A percentile compares a stretch with the other conserved stretches of the same genome.
phyloP scores from a whole-genome alignment of 805 yeast species.

The Cyberlindnera sargentensis region DNA sequence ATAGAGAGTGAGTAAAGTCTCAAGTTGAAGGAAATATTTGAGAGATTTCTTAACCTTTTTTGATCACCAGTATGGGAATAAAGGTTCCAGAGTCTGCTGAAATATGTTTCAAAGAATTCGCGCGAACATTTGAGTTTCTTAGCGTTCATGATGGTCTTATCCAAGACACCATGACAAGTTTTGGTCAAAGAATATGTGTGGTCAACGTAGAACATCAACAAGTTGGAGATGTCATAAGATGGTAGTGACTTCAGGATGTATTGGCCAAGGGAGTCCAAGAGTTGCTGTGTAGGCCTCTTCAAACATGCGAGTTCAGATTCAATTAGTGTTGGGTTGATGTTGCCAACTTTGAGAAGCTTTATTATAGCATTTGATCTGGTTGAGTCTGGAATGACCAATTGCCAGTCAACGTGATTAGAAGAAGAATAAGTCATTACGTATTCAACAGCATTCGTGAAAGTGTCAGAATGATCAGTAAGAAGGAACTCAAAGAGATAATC shows the following conservation, averaged over 20 bases:
- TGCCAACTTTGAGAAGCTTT: constrained; percentile 11
- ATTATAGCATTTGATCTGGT: constrained; percentile 3
- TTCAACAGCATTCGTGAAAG: constrained; percentile 1
- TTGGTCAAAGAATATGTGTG: not conserved
- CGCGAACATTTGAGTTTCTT: not conserved
- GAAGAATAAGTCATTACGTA: not conserved
- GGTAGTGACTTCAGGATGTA: constrained; percentile 5
- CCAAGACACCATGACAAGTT: not conserved
- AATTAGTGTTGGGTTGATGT: constrained; percentile 10
- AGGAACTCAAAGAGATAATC: constrained; percentile 10
- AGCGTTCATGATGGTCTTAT: not conserved
- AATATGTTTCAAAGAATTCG: constrained; percentile 2
- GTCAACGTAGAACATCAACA: not conserved
- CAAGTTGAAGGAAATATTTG: constrained; percentile 37
- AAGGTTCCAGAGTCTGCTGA: constrained; percentile 15
- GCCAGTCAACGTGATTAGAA: constrained; percentile 13
- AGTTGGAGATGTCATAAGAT: not conserved
- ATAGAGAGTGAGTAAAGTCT: constrained; percentile 16
- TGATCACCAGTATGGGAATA: constrained; percentile 21
- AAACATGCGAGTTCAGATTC: constrained; percentile 9
- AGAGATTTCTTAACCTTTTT: constrained; percentile 39
- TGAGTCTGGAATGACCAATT: constrained; percentile 5
- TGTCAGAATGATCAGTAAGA: constrained; percentile 6
- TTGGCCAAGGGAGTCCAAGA: constrained; percentile 8
- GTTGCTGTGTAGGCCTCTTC: constrained; percentile 11